phyloP scores from a whole-genome alignment of 2,329 filamentous ascomycete species.

The Colletotrichum cordylinicola region DNA sequence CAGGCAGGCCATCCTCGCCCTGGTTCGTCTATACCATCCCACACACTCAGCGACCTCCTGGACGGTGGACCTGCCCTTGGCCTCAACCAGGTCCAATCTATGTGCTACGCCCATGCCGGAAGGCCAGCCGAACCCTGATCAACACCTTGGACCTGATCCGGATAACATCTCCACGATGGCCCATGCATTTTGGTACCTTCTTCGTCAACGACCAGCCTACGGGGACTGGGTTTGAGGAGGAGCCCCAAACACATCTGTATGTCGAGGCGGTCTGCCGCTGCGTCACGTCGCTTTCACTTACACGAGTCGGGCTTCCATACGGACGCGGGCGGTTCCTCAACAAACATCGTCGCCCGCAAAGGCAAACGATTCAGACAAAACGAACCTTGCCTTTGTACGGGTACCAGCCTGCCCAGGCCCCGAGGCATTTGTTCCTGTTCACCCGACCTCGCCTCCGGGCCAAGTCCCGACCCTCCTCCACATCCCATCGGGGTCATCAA shows the following conservation, averaged over 20 bases:
- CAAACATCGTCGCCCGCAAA: neutral
- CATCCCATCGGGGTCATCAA: neutral
- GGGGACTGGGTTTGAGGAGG: neutral
- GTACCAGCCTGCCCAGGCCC: neutral
- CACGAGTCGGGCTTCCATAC: neutral
- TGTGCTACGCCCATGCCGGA: slow-evolving; percentile 5
- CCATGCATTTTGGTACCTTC: neutral
- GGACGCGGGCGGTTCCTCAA: neutral
- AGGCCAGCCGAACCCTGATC: slow-evolving; percentile 4
- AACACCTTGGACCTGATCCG: neutral
- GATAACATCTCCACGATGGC: neutral
- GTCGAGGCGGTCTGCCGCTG: neutral
- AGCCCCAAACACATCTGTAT: neutral
- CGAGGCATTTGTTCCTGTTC: neutral
- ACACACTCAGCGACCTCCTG: neutral
- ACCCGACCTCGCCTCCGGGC: neutral
- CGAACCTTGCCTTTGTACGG: neutral
- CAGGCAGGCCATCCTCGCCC: neutral
- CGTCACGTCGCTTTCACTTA: neutral
- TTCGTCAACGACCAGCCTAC: neutral
- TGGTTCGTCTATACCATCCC: neutral
- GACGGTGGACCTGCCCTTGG: neutral
- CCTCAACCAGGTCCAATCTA: neutral
- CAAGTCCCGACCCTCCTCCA: neutral
- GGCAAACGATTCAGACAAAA: neutral